These are phyloP conservation scores for Fagus crenata DNA, from an alignment of 306 rosid species.

Conservation along the genomic window DNA sequence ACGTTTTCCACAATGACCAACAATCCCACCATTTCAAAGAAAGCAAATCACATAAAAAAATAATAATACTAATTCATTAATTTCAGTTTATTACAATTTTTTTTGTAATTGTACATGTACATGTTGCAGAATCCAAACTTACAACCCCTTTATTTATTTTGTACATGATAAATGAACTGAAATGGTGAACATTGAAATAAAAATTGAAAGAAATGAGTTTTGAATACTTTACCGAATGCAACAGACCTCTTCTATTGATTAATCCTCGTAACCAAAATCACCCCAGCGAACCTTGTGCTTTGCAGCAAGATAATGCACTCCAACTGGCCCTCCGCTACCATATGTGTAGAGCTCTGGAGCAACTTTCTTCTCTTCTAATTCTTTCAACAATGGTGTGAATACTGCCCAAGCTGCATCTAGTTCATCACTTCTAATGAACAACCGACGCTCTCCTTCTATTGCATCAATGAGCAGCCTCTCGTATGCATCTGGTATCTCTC, in stretches of 20 bases:
- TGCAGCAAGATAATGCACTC: conserved; percentile 95
- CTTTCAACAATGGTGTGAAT: conserved; percentile 86
- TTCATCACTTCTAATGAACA: conserved; percentile 96
- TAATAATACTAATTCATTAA: not conserved
- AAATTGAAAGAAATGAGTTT: not conserved
- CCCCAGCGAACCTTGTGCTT: conserved; percentile 89
- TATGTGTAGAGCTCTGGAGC: conserved; percentile 91
- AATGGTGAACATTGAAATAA: not conserved
- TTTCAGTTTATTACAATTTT: not conserved
- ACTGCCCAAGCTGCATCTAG: conserved; percentile 94
- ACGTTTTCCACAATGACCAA: not conserved
- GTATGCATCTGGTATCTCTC: conserved; percentile 91
- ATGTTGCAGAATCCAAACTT: conserved; percentile 1
- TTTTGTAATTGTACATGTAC: not conserved
- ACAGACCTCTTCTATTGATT: conserved; percentile 15
- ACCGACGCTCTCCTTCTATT: conserved; percentile 83
- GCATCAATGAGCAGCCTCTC: conserved; percentile 94
- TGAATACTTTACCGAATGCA: not conserved
- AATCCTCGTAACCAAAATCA: conserved; percentile 61
- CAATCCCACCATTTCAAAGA: not conserved
- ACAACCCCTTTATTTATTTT: not conserved
- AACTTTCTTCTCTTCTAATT: conserved; percentile 76
- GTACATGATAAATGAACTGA: not conserved
- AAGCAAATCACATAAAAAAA: not conserved
- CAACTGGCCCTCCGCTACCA: conserved; percentile 94